These are phyloP conservation scores for Fusarium sarcochroum DNA, from an alignment of 2,329 filamentous ascomycete genomes.

Conservation along the genomic window DNA sequence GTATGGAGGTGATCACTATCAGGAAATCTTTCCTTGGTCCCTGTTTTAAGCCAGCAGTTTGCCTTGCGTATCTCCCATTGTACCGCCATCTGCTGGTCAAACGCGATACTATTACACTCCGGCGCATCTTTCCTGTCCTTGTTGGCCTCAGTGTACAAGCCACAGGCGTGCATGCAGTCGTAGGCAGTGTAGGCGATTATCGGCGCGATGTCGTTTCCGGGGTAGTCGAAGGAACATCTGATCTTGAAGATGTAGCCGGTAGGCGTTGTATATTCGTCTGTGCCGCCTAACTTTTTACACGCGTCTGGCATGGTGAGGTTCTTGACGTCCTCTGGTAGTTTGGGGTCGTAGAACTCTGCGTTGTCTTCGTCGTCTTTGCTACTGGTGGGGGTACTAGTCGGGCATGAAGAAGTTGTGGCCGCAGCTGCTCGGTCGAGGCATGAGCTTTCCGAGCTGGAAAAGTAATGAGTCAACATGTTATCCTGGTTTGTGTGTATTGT, in stretches of 20 bases:
- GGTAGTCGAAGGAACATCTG: constrained; percentile 7
- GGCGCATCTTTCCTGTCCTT: neutral
- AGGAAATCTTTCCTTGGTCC: neutral
- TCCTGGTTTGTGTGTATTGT: too few species aligned
- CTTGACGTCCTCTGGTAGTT: neutral
- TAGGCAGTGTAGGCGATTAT: constrained; percentile 14
- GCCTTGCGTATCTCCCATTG: neutral
- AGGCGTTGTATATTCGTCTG: neutral
- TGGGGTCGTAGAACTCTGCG: neutral
- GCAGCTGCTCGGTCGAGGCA: neutral
- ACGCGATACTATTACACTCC: constrained; percentile 10
- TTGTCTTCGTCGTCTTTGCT: neutral
- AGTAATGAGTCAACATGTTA: too few species aligned
- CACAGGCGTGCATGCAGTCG: constrained; percentile 22
- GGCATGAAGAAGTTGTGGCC: neutral
- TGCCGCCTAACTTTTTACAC: neutral
- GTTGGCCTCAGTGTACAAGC: neutral
- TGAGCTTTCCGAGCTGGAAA: too few species aligned
- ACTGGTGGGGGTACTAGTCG: neutral
- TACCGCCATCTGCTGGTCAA: constrained; percentile 10
- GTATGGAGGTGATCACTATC: neutral
- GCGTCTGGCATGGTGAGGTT: constrained; percentile 10
- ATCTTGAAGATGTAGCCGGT: constrained; percentile 10
- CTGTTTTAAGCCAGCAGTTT: constrained; percentile 21
- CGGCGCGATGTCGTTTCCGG: constrained; percentile 7